These are phyloP conservation scores for Monilinia aucupariae DNA, from an alignment of 2,329 filamentous ascomycete species.

Conservation along the genomic window DNA sequence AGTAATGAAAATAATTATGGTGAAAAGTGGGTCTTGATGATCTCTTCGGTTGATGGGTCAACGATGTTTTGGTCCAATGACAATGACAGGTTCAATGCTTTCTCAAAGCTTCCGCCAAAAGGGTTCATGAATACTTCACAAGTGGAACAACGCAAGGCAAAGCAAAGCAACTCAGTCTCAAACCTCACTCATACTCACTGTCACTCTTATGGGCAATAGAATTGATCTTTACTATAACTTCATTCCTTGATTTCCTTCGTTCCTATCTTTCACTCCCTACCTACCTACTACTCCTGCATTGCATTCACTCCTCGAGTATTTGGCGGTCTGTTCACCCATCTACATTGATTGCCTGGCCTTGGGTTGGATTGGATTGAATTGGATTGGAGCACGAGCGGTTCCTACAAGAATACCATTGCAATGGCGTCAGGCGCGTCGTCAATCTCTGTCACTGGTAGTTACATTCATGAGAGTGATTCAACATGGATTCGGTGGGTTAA, in stretches of 20 bases:
- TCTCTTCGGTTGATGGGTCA: conserved; percentile 3
- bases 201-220: too few species aligned
- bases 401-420: neutral
- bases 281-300: neutral
- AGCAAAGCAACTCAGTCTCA: too few species aligned
- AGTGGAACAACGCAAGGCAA: neutral
- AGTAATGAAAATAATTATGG: too few species aligned
- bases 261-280: neutral
- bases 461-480: neutral
- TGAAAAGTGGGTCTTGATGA: neutral
- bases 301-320: conserved; percentile 1
- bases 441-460: conserved; percentile 36
- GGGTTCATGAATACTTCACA: neutral
- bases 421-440: conserved; percentile 33
- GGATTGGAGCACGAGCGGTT: too few species aligned
- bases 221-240: neutral
- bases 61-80: conserved; percentile 9
- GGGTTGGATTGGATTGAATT: neutral
- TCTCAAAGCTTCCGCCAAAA: too few species aligned
- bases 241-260: neutral
- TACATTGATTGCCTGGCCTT: neutral
- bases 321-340: conserved; percentile 7
- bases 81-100: too few species aligned
- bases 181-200: too few species aligned
- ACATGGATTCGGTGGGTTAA: conserved; percentile 19